phyloP scores from a whole-genome alignment of 208 protist genomes.

The Crithidia expoeki region DNA sequence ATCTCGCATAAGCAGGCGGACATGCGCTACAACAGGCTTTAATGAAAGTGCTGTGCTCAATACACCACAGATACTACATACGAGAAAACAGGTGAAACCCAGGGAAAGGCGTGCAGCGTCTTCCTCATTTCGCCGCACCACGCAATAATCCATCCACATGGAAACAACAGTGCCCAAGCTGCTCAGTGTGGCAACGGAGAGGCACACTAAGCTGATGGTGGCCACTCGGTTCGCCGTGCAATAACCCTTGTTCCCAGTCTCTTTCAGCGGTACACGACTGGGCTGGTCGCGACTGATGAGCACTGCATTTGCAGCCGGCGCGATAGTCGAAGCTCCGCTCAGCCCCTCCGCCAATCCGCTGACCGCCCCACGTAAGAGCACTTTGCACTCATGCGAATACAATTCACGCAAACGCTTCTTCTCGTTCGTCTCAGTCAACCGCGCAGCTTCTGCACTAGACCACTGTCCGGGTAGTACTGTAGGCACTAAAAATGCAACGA shows the following conservation, averaged over 20 bases:
- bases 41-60: background rate
- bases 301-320: too few species aligned
- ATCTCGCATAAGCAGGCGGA: background rate
- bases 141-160: background rate
- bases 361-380: too few species aligned
- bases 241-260: background rate
- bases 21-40: background rate
- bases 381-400: too few species aligned
- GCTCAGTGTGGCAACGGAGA: background rate
- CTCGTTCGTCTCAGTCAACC: background rate
- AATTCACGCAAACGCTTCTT: background rate
- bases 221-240: background rate
- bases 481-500: background rate
- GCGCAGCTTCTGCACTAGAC: conserved; percentile 1
- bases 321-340: too few species aligned
- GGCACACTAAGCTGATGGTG: background rate
- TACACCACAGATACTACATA: background rate
- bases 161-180: background rate
- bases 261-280: background rate
- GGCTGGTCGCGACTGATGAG: background rate
- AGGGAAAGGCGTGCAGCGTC: background rate
- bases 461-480: background rate
- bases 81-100: background rate
- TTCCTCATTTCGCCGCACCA: background rate
- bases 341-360: too few species aligned